These are phyloP conservation scores for Cutaneotrichosporon cavernicola DNA, from an alignment of 1,284 basidiomycete genomes.

Conservation along the genomic window DNA sequence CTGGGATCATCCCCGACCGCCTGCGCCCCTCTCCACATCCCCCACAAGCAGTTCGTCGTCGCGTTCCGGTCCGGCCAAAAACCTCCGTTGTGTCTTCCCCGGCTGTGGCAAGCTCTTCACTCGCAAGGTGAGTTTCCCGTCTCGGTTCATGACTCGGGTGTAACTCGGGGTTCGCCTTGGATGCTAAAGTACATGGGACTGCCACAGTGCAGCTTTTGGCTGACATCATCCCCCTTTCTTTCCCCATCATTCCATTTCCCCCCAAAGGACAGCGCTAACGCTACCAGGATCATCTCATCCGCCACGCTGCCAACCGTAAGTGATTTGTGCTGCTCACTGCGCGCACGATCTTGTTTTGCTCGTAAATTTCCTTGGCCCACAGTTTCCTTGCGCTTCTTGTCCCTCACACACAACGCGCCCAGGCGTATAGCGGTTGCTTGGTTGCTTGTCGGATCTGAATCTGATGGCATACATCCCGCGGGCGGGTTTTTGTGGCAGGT, in stretches of 20 bases:
- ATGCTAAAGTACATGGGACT: neutral
- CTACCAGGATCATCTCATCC: slow-evolving; percentile 41
- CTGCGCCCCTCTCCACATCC: neutral
- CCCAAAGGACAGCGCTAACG: slow-evolving; percentile 2
- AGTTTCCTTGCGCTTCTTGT: neutral
- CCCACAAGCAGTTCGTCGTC: neutral
- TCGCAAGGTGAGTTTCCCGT: slow-evolving; percentile 36
- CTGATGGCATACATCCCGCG: neutral
- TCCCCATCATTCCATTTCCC: neutral
- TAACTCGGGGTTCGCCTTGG: neutral
- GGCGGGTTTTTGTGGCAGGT: too few relatives aligned
- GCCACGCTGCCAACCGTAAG: slow-evolving; percentile 48
- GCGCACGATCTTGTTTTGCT: neutral
- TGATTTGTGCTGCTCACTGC: slow-evolving; percentile 2
- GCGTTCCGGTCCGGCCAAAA: neutral
- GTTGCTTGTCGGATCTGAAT: neutral
- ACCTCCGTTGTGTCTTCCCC: slow-evolving; percentile 28
- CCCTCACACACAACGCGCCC: neutral
- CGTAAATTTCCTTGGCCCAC: neutral
- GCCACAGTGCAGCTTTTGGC: neutral
- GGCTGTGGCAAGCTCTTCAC: slow-evolving; percentile 44
- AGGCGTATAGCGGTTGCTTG: neutral
- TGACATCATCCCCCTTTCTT: neutral
- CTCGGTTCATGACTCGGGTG: neutral
- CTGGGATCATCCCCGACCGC: neutral